Conservation (phyloP, 2,329 filamentous ascomycete genomes). For the Ophiocordyceps camponoti-saundersi region DNA sequence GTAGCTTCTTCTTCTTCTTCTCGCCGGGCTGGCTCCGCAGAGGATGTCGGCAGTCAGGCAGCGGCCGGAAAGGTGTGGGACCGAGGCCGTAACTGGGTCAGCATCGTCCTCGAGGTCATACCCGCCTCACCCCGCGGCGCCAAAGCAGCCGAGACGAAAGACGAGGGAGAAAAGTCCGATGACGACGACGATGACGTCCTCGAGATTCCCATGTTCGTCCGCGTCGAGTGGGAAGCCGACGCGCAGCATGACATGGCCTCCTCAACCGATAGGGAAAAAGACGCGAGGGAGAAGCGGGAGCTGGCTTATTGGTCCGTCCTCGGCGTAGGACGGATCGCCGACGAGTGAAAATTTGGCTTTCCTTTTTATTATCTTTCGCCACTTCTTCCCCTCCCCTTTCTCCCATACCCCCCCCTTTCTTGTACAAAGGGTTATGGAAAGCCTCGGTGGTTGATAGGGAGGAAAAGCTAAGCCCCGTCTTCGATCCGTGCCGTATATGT, state of each 20-base stretch:
- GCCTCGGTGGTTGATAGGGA: not conserved
- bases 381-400: too few species aligned
- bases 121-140: constrained; percentile 36
- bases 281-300: constrained; percentile 62
- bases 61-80: constrained; percentile 97
- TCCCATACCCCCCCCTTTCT: too few species aligned
- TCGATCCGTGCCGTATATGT: too few species aligned
- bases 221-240: constrained; percentile 77
- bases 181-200: constrained; percentile 45
- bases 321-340: constrained; percentile 65
- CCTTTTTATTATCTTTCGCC: not conserved
- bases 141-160: constrained; percentile 10
- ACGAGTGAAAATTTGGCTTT: constrained; percentile 13
- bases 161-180: constrained; percentile 12
- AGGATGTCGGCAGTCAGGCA: constrained; percentile 31
- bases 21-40: constrained; percentile 4
- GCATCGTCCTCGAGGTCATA: constrained; percentile 80
- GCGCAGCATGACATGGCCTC: constrained; percentile 46
- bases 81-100: constrained; percentile 83
- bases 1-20: not conserved
- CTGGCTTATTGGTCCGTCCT: constrained; percentile 92
- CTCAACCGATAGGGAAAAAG: constrained; percentile 33
- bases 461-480: too few species aligned
- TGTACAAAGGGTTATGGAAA: too few species aligned
- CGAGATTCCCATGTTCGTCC: constrained; percentile 88